A percentile compares a stretch with the other conserved stretches of the same genome.
These are phyloP conservation scores for Coemansia sp. DNA, from an alignment of 192 early-diverging fungal genomes.

Conservation along the genomic window DNA sequence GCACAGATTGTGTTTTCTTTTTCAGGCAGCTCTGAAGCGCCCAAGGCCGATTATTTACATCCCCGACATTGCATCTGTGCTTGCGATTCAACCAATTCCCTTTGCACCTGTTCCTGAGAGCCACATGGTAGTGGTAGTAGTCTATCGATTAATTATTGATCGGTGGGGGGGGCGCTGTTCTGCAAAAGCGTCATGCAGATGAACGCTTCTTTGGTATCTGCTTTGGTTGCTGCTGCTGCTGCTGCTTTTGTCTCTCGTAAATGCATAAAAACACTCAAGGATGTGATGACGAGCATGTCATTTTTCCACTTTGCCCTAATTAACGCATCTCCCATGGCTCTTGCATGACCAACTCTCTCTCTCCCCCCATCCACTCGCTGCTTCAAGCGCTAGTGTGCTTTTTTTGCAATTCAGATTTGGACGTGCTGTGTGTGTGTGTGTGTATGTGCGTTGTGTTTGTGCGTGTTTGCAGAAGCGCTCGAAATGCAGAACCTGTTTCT, in stretches of 20 bases:
- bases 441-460: neutral
- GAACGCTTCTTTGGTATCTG: neutral
- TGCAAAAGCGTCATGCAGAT: neutral
- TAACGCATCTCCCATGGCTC: conserved; percentile 1
- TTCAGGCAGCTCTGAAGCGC: too few relatives aligned
- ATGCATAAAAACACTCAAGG: conserved; percentile 3
- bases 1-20: too few relatives aligned
- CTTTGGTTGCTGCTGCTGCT: neutral
- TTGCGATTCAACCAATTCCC: too few relatives aligned
- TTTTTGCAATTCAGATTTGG: neutral
- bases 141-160: conserved; percentile 28
- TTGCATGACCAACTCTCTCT: neutral
- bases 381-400: neutral
- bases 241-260: neutral
- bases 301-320: conserved; percentile 5
- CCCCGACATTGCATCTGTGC: too few relatives aligned
- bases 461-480: neutral
- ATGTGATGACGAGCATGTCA: neutral
- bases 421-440: neutral
- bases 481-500: neutral
- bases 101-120: neutral
- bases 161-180: neutral
- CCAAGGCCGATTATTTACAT: too few relatives aligned
- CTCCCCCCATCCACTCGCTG: neutral
- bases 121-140: neutral